Evolutionary conservation across 2,329 filamentous ascomycete species (phyloP).

Genomic region (Colletotrichum scovillei): DNA sequence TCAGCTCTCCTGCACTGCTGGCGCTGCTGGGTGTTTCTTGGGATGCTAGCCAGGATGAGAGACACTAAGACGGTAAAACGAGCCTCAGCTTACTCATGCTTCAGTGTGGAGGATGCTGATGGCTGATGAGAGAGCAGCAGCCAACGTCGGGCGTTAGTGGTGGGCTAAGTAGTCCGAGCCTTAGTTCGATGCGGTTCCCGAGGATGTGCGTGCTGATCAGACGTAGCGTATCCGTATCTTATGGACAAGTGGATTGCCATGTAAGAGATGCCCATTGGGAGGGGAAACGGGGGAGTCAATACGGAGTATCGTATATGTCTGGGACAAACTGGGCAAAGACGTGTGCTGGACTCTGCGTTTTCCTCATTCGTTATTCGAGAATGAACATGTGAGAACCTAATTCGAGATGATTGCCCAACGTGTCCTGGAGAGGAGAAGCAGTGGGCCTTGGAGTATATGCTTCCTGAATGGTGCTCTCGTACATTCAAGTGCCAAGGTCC

Average conservation of each 20-base stretch:
- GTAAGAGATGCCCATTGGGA: not conserved
- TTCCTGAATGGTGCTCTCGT: not conserved
- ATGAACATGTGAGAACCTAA: not conserved
- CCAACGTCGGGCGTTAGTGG: constrained; percentile 11
- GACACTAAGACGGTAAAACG: not conserved
- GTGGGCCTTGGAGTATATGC: not conserved
- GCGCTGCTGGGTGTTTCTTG: not conserved
- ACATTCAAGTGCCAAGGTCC: not conserved
- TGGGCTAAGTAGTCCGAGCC: not conserved
- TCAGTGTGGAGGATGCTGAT: not conserved
- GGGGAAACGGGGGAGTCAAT: not conserved
- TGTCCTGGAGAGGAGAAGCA: not conserved
- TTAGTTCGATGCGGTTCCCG: not conserved
- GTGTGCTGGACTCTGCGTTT: not conserved
- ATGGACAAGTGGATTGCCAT: not conserved
- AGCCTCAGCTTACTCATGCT: constrained; percentile 29
- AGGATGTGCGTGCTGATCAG: constrained; percentile 6
- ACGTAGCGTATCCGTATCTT: not conserved
- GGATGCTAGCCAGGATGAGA: not conserved
- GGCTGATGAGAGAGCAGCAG: not conserved
- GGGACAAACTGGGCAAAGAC: not conserved
- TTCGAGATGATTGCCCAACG: not conserved
- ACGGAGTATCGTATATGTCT: not conserved
- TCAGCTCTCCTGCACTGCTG: too few species aligned
- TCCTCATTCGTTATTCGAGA: not conserved